Percentiles rank a stretch among this genome's conserved stretches.
Conservation (phyloP, 352 stramenopile species). For the Phytophthora quininea region DNA sequence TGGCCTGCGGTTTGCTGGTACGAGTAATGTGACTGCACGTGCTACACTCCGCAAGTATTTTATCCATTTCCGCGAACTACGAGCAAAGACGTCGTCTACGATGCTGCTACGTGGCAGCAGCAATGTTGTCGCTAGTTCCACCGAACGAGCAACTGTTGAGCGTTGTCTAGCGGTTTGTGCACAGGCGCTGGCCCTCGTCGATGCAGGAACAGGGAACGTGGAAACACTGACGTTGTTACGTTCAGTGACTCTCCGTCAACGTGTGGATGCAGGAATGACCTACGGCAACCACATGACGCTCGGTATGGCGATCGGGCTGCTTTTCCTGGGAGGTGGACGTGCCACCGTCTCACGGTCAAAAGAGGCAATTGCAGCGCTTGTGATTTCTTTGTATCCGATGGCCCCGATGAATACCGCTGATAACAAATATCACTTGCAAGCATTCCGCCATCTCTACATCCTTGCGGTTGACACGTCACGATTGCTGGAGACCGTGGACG, state of each 20-base stretch:
- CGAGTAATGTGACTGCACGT: constrained; percentile 57
- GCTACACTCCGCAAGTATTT: constrained; percentile 71
- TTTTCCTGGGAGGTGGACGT: constrained; percentile 96
- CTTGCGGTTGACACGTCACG: constrained; percentile 78
- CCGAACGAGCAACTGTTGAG: constrained; percentile 91
- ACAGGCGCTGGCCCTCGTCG: constrained; percentile 94
- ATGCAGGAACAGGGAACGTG: constrained; percentile 95
- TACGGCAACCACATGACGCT: constrained; percentile 97
- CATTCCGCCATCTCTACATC: constrained; percentile 92
- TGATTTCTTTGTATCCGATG: constrained; percentile 95
- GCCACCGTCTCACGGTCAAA: constrained; percentile 90
- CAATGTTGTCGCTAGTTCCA: constrained; percentile 60
- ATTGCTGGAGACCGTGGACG: constrained; percentile 79
- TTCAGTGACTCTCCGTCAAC: constrained; percentile 77
- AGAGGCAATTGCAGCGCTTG: constrained; percentile 93
- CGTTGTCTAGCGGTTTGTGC: constrained; percentile 93
- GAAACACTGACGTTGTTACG: constrained; percentile 94
- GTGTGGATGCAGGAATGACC: constrained; percentile 82
- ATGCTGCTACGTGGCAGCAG: constrained; percentile 34
- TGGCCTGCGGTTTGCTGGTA: constrained; percentile 95
- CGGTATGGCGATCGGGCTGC: constrained; percentile 93
- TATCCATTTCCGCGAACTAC: constrained; percentile 79
- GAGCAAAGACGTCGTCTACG: constrained; percentile 46
- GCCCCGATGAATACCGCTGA: constrained; percentile 92
- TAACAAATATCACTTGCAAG: constrained; percentile 92